phyloP scores from a whole-genome alignment of 2,329 filamentous ascomycete species.

The Apiospora saccharicola region DNA sequence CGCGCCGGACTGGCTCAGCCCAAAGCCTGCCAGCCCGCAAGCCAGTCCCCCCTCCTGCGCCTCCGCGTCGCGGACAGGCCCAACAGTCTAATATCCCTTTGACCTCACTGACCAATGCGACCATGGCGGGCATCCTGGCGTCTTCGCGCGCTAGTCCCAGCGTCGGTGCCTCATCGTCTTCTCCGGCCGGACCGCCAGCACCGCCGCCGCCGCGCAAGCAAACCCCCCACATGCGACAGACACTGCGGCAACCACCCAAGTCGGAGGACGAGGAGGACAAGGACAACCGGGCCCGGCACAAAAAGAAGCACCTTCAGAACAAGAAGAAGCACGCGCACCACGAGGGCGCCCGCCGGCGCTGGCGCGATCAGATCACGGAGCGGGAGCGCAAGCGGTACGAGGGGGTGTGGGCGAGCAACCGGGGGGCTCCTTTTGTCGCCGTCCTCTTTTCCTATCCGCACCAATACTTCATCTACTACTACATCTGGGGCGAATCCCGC shows the following conservation, averaged over 20 bases:
- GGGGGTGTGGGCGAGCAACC: slow-evolving; percentile 84
- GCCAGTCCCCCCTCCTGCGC: slow-evolving; percentile 27
- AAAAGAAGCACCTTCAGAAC: slow-evolving; percentile 59
- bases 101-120: slow-evolving; percentile 74
- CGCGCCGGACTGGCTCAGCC: slow-evolving; percentile 30
- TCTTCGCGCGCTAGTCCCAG: slow-evolving; percentile 61
- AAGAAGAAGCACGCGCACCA: slow-evolving; percentile 76
- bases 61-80: slow-evolving; percentile 36
- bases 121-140: slow-evolving; percentile 77
- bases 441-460: slow-evolving; percentile 27
- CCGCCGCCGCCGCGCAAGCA: slow-evolving; percentile 45
- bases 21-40: slow-evolving; percentile 28
- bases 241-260: slow-evolving; percentile 65
- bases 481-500: not conserved
- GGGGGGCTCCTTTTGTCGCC: slow-evolving; percentile 63
- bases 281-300: slow-evolving; percentile 49
- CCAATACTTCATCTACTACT: not conserved
- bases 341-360: slow-evolving; percentile 77
- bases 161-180: slow-evolving; percentile 36
- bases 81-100: slow-evolving; percentile 56
- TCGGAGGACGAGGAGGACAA: slow-evolving; percentile 62
- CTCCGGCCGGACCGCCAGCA: slow-evolving; percentile 38
- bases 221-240: slow-evolving; percentile 64
- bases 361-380: slow-evolving; percentile 77
- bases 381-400: slow-evolving; percentile 82